Evolutionary conservation across 202 grass and related monocot genomes (phyloP), one percentile per base, ranked within the genome.

Genomic region (Digitaria exilis): DNA sequence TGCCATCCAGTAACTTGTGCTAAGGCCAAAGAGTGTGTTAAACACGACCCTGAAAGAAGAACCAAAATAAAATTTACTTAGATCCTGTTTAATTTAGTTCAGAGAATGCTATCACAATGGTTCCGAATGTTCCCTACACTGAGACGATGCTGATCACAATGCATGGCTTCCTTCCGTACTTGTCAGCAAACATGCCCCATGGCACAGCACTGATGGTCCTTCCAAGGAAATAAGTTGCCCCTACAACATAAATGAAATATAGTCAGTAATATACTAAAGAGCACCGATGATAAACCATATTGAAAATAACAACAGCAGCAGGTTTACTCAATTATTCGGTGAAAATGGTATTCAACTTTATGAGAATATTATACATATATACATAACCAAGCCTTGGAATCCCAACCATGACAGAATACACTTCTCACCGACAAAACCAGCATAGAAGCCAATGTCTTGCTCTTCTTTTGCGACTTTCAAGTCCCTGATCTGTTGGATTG

Each of bases 391-490:
- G 69, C 44, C 18, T 34, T 34, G 29, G n/a, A 73, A 65, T 51
- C 44, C 17, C 62, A 81, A 65, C 18, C 7, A 28, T 37, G 35
- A 46, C 12, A 84, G 43, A 34, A 46, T 21, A 39, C 43, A 37
- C 9, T 66, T 8, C 88, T 86, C 22, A 93, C 91, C 91, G 4
- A 94, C 87, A 80, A 94, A 94, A 51, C 92, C 92, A 48, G 92
- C 92, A 76, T 91, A 94, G 69, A 89, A 91, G 56, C 92, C 92
- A 82, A 94, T 94, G 60, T 94, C 92, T 82, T 87, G 84, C 85
- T 94, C 92, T 85, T 78, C 32, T 62, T 94, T 89, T 30, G 92
- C 84, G 1, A 94, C 43, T 49, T 91, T 84, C 73, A 94, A 60
- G 81, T 94, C 92, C 71, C 87, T 84, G 81, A 90, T 93, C 91